Evolutionary conservation across 2,329 filamentous ascomycete species (phyloP).

Genomic region (Arachnopeziza araneosa): DNA sequence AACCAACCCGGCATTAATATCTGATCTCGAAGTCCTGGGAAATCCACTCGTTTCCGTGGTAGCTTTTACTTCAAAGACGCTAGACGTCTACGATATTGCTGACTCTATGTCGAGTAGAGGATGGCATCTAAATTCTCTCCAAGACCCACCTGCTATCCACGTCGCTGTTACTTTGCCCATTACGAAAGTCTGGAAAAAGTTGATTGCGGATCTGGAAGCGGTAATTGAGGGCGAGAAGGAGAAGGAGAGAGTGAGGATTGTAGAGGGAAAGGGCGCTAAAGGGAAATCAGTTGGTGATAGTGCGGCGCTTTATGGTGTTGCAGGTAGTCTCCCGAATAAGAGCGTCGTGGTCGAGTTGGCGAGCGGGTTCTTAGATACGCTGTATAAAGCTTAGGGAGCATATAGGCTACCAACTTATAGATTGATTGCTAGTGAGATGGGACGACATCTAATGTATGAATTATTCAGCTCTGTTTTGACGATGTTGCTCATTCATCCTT

Average conservation of each 20-base stretch:
- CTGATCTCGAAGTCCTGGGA: conserved; percentile 75
- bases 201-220: conserved; percentile 66
- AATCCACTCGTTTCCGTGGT: conserved; percentile 85
- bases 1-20: conserved; percentile 59
- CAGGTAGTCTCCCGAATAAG: conserved; percentile 92
- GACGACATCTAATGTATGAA: background rate
- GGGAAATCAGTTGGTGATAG: conserved; percentile 71
- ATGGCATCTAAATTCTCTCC: conserved; percentile 94
- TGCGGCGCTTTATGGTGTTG: conserved; percentile 88
- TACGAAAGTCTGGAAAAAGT: conserved; percentile 70
- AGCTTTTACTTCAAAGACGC: conserved; percentile 74
- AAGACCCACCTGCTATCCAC: conserved; percentile 87
- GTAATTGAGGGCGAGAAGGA: conserved; percentile 70
- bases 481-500: background rate
- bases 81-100: conserved; percentile 91
- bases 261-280: conserved; percentile 60
- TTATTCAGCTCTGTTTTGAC: background rate
- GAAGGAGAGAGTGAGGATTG: conserved; percentile 67
- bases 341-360: conserved; percentile 87
- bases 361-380: conserved; percentile 81
- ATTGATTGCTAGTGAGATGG: background rate
- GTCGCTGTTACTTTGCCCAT: conserved; percentile 89
- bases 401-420: background rate
- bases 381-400: conserved; percentile 70
- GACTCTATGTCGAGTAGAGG: conserved; percentile 79